phyloP scores from a whole-genome alignment of 805 yeast genomes.

The Cyberlindnera mrakii region DNA sequence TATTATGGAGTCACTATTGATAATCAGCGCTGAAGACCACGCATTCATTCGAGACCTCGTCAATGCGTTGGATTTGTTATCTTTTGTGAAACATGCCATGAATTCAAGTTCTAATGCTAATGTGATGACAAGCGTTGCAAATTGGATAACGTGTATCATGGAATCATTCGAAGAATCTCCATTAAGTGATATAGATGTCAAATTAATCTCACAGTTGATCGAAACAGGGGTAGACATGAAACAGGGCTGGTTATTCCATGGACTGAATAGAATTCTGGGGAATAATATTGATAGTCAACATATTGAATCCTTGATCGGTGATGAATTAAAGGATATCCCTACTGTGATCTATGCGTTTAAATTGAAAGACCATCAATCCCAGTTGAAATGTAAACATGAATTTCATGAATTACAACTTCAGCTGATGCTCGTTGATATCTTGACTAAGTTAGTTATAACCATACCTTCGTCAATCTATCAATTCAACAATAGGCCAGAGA shows the following conservation, averaged over 20 bases:
- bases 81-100: slow-evolving; percentile 35
- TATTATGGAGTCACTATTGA: slow-evolving; percentile 41
- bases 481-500: slow-evolving; percentile 15
- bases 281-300: slow-evolving; percentile 39
- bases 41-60: slow-evolving; percentile 4
- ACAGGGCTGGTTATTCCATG: slow-evolving; percentile 41
- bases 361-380: not conserved
- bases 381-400: slow-evolving; percentile 33
- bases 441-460: slow-evolving; percentile 36
- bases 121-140: slow-evolving; percentile 39
- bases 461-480: slow-evolving; percentile 17
- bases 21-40: slow-evolving; percentile 8
- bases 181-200: slow-evolving; percentile 16
- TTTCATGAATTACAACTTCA: slow-evolving; percentile 37
- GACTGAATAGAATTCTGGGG: slow-evolving; percentile 50
- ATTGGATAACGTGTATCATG: slow-evolving; percentile 7
- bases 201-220: slow-evolving; percentile 31
- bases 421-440: slow-evolving; percentile 38
- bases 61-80: slow-evolving; percentile 19
- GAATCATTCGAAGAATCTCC: slow-evolving; percentile 1
- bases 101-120: slow-evolving; percentile 45
- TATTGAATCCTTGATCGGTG: slow-evolving; percentile 38
- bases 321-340: slow-evolving; percentile 7
- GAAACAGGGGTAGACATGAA: slow-evolving; percentile 34
- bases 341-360: slow-evolving; percentile 12